Base-by-base conservation (phyloP, 208 protist species). In the Porcisia deanei region DNA sequence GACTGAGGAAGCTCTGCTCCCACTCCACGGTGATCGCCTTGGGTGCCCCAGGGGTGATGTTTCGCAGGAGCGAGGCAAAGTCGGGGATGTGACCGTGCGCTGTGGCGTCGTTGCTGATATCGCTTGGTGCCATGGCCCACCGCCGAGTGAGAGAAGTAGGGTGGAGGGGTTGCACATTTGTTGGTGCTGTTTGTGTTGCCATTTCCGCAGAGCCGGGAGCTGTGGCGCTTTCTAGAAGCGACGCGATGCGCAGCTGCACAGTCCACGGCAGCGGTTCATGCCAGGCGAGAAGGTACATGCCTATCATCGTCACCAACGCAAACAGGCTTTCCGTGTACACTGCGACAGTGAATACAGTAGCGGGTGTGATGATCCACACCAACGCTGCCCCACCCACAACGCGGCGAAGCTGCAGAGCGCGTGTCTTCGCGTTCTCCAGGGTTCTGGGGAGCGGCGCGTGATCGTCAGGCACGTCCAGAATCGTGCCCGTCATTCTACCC, bases 311-410 rank as follows among this genome's bases (percentile, higher is more conserved):
- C 37, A 87, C 63, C 9, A 92, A 72, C 0, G 85, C 82, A 71
- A 92, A 96, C 25, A 93, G 63, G 67, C 85, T 90, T 63, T 96
- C 90, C 4, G 92, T 96, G 83, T 96, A 96, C n/a, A 84, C 60
- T 45, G 74, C 86, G 22, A 93, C 88, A 8, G 86, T 85, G 82
- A 95, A 96, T 6, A 96, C 84, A 76, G 82, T 80, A 30, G 92
- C 70, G 4, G 92, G 92, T 34, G 81, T 88, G 49, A 92, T 43
- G 22, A 94, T 71, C 85, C 87, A 95, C 49, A 91, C 60, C 22
- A 95, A 68, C 54, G 80, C 67, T 47, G 85, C 68, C 6, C 75
- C 91, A 25, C 89, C 92, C 34, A 91, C 77, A 16, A 87, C 72
- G 43, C 85, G 85, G 78, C 80, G 82, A 3, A 72, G 78, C 22